Evolutionary conservation across 192 early-diverging fungal species (phyloP).

Genomic region (Cetraspora pellucida): DNA sequence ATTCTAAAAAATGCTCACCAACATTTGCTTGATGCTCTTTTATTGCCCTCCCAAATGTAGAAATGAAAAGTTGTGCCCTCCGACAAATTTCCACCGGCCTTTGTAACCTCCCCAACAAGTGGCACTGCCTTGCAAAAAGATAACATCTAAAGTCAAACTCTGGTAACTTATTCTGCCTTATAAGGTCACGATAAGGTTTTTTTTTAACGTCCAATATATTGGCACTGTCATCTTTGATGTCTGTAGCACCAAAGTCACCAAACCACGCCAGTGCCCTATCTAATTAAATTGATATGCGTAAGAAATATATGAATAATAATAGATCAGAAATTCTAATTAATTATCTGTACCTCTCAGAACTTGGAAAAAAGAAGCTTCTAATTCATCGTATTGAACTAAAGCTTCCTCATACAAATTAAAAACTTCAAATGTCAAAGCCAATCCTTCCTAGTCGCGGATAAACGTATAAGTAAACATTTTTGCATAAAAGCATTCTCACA

Average conservation of each 20-base stretch:
- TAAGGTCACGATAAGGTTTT: constrained; percentile 86
- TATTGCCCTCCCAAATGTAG: constrained; percentile 69
- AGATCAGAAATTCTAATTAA: too few species aligned
- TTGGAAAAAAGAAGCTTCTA: constrained; percentile 94
- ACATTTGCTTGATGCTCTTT: constrained; percentile 72
- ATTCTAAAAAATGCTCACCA: constrained; percentile 66
- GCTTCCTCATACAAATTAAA: constrained; percentile 89
- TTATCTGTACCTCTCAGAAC: constrained; percentile 66
- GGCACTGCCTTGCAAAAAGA: constrained; percentile 89
- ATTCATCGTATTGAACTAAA: constrained; percentile 93
- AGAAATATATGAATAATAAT: too few species aligned
- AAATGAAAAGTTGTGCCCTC: constrained; percentile 75
- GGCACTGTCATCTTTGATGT: constrained; percentile 83
- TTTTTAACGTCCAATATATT: constrained; percentile 75
- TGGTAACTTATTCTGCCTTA: constrained; percentile 86
- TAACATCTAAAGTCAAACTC: constrained; percentile 98
- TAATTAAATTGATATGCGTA: constrained; percentile 17
- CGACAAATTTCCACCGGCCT: constrained; percentile 67
- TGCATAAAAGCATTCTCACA: not conserved
- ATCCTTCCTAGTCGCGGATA: constrained; percentile 61
- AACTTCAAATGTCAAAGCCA: constrained; percentile 84
- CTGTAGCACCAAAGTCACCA: constrained; percentile 84
- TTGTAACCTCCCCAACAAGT: constrained; percentile 70
- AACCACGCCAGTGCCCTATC: constrained; percentile 93
- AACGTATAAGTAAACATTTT: not conserved